phyloP scores from a whole-genome alignment of 176 grass and related monocot genomes.

The Oryza nivara region DNA sequence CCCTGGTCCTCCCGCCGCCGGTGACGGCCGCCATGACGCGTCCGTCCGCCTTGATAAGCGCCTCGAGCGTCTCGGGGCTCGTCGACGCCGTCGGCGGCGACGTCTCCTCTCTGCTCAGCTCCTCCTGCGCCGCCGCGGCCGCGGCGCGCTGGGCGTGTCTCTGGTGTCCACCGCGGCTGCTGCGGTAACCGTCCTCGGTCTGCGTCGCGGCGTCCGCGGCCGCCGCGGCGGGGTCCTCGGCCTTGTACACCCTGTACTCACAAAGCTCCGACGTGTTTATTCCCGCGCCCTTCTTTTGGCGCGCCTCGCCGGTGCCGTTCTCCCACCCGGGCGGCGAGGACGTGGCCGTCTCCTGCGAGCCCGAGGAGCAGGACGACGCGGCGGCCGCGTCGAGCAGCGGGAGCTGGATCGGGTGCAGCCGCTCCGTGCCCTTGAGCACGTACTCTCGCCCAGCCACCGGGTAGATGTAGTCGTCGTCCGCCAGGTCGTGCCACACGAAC shows the following conservation, averaged over 20 bases:
- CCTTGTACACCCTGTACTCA: slow-evolving; percentile 58
- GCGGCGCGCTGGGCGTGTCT: background rate
- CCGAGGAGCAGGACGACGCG: slow-evolving; percentile 47
- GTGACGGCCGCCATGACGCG: slow-evolving; percentile 34
- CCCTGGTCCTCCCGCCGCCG: slow-evolving; percentile 45
- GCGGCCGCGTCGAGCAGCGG: slow-evolving; percentile 44
- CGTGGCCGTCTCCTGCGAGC: slow-evolving; percentile 42
- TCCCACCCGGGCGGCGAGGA: slow-evolving; percentile 56
- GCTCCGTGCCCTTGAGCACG: slow-evolving; percentile 93
- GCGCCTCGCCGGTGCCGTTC: background rate
- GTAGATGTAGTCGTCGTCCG: slow-evolving; percentile 79
- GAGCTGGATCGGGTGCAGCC: slow-evolving; percentile 38
- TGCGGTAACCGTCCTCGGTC: slow-evolving; percentile 57
- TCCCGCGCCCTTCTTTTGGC: slow-evolving; percentile 36
- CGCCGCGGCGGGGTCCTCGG: slow-evolving; percentile 29
- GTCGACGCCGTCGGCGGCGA: slow-evolving; percentile 70
- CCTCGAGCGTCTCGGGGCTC: slow-evolving; percentile 81
- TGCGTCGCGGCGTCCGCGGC: slow-evolving; percentile 79
- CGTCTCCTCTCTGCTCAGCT: slow-evolving; percentile 65
- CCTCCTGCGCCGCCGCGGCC: slow-evolving; percentile 16
- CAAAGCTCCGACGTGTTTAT: slow-evolving; percentile 6
- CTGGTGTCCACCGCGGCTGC: background rate
- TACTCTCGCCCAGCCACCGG: slow-evolving; percentile 80
- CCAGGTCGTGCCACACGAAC: slow-evolving; percentile 95
- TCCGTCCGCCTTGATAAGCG: slow-evolving; percentile 65